These are phyloP conservation scores for Lasiosphaeria miniovina DNA, from an alignment of 495 filamentous ascomycete genomes.

Conservation along the genomic window DNA sequence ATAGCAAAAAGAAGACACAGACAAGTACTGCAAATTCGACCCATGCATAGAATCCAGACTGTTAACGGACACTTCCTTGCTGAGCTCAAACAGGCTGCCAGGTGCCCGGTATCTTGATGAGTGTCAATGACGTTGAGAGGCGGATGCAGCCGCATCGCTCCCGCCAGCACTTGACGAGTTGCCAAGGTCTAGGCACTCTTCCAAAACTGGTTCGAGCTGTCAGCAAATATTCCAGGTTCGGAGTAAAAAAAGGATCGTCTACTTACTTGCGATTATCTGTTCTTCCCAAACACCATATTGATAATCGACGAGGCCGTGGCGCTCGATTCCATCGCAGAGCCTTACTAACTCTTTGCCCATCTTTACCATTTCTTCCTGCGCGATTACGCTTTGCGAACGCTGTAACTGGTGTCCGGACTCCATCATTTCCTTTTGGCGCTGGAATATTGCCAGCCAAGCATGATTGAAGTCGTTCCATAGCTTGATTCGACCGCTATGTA, in stretches of 20 bases:
- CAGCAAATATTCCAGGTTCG: not conserved
- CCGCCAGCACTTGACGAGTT: constrained; percentile 36
- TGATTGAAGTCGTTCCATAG: constrained; percentile 95
- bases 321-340: constrained; percentile 81
- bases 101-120: not conserved
- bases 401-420: constrained; percentile 57
- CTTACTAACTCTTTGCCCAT: constrained; percentile 80
- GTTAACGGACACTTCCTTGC: too few relatives aligned
- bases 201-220: constrained; percentile 49
- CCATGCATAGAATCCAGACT: too few relatives aligned
- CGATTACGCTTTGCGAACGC: constrained; percentile 63
- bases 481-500: constrained; percentile 68
- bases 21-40: not conserved
- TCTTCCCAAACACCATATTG: constrained; percentile 97
- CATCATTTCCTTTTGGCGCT: constrained; percentile 80
- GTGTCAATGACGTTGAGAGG: constrained; percentile 12
- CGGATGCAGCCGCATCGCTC: constrained; percentile 14
- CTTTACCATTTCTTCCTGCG: constrained; percentile 64
- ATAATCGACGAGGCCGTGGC: constrained; percentile 90
- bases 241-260: not conserved
- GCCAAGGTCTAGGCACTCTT: constrained; percentile 62
- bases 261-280: constrained; percentile 78
- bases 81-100: too few relatives aligned
- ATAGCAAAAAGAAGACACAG: not conserved
- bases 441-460: constrained; percentile 85